A percentile compares a stretch with the other conserved stretches of the same genome.
phyloP scores from a whole-genome alignment of 805 yeast genomes.

The Saturnispora diversa region DNA sequence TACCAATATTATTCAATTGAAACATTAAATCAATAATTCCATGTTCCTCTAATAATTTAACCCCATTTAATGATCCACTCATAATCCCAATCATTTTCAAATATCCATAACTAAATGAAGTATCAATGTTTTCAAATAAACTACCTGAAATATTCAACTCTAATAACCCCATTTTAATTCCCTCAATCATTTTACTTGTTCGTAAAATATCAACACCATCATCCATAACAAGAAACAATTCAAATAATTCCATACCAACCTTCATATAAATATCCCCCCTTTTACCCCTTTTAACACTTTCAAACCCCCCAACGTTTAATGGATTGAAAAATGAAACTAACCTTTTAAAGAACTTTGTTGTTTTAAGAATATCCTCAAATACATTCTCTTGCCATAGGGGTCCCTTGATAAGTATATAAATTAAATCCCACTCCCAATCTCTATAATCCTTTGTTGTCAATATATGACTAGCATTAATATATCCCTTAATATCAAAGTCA shows the following conservation, averaged over 20 bases:
- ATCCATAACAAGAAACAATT: conserved; percentile 42
- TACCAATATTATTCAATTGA: conserved; percentile 2
- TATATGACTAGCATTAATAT: conserved; percentile 63
- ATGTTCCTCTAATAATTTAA: conserved; percentile 69
- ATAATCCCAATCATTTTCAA: conserved; percentile 71
- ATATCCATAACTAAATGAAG: too few species aligned
- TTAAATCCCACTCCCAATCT: conserved; percentile 81
- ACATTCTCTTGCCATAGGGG: conserved; percentile 67
- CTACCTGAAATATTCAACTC: too few species aligned
- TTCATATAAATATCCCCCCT: conserved; percentile 49
- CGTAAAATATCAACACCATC: conserved; percentile 31
- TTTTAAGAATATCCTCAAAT: conserved; percentile 67
- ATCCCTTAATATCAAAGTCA: conserved; percentile 56
- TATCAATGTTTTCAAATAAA: too few species aligned
- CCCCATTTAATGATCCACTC: conserved; percentile 52
- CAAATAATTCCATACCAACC: conserved; percentile 71
- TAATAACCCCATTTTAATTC: conserved; percentile 37
- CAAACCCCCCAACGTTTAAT: conserved; percentile 56
- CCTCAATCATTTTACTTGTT: conserved; percentile 58
- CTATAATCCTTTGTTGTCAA: conserved; percentile 68
- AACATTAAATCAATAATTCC: conserved; percentile 74
- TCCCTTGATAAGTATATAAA: conserved; percentile 69
- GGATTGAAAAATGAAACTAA: conserved; percentile 85
- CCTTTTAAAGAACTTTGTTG: conserved; percentile 81
- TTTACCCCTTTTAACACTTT: conserved; percentile 37